Base-by-base conservation (phyloP, 306 rosid genomes). In the Quercus suber region DNA sequence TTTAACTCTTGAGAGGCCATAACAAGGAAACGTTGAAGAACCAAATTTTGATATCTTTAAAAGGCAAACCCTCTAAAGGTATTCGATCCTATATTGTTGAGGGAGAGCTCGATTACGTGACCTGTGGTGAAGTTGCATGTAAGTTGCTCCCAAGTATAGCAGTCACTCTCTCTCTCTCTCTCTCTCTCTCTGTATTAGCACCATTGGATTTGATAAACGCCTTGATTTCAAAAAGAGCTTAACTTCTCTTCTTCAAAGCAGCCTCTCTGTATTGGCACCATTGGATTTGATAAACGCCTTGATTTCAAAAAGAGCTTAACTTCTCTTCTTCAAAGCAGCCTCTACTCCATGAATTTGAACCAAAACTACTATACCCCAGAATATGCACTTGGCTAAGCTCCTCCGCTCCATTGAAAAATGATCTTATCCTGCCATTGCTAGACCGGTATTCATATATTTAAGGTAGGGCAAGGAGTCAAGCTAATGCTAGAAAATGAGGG, bases 301-400 rank as follows among this genome's bases (percentile, higher is more conserved):
- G 21, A 43, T 20, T 61, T 51, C 56, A 19, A 75, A 37, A 37
- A 60, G 23, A 4, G 71, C 71, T 57, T 41, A 12, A 6, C 57
- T 37, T 75, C 30, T 60, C 71, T 37, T 75, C 71, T 43, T 75
- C 71, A 15, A 75, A 23, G 41, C 79, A 75, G 31, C 59, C 70
- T 57, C 51, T 75, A n/a, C 10, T 28, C 35, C 69, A 59, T 75
- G 53, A 25, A 75, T 60, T 31, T 59, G 71, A 61, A 75, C 56
- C 79, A 43, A 13, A 37, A 75, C 2, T 10, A 60, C 3, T n/a
- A 75, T 5, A 20, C 30, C 14, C 69, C 15, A 20, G 23, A 45
- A 75, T 25, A 43, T 58, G 71, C 35, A 37, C 68, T 20, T 13
- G 58, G 52, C 20, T 35, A 37, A 6, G 27, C 17, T 41, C 45